A percentile compares a stretch with the other conserved stretches of the same genome.
These are phyloP conservation scores for Avicennia marina DNA, from an alignment of 257 asterid genomes.

Conservation along the genomic window DNA sequence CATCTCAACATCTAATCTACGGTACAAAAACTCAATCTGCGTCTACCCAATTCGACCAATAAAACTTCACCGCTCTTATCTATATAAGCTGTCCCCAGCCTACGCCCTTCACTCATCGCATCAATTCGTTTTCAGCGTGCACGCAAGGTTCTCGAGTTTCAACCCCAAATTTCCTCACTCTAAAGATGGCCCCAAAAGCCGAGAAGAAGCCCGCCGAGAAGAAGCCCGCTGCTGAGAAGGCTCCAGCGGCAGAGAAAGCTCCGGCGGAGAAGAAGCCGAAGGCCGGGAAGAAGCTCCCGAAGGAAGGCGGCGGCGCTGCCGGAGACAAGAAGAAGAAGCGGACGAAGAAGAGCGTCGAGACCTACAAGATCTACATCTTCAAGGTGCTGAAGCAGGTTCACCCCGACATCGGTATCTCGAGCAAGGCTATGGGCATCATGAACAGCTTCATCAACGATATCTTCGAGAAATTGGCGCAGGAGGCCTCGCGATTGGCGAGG, in stretches of 20 bases:
- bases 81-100: neutral
- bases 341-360: slow-evolving; percentile 30
- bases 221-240: too few species aligned
- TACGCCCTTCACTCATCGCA: neutral
- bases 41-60: slow-evolving; percentile 21
- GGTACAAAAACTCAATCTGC: slow-evolving; percentile 17
- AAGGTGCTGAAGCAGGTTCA: slow-evolving; percentile 73
- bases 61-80: neutral
- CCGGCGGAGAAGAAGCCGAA: too few species aligned
- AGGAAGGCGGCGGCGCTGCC: slow-evolving; percentile 8
- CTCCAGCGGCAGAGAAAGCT: too few species aligned
- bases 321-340: slow-evolving; percentile 22
- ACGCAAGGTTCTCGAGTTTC: too few species aligned
- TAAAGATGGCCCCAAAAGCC: slow-evolving; percentile 6
- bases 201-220: too few species aligned
- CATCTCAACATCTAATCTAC: neutral
- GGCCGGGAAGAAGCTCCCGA: slow-evolving; percentile 18
- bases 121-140: neutral
- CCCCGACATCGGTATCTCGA: slow-evolving; percentile 68
- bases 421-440: slow-evolving; percentile 84
- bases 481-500: slow-evolving; percentile 46
- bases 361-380: slow-evolving; percentile 81
- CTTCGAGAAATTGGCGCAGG: slow-evolving; percentile 69
- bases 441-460: slow-evolving; percentile 75
- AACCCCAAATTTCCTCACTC: slow-evolving; percentile 6